Evolutionary conservation across 331 rosid species (phyloP), one percentile per base, ranked within the genome.

Genomic region (Stylosanthes scabra): DNA sequence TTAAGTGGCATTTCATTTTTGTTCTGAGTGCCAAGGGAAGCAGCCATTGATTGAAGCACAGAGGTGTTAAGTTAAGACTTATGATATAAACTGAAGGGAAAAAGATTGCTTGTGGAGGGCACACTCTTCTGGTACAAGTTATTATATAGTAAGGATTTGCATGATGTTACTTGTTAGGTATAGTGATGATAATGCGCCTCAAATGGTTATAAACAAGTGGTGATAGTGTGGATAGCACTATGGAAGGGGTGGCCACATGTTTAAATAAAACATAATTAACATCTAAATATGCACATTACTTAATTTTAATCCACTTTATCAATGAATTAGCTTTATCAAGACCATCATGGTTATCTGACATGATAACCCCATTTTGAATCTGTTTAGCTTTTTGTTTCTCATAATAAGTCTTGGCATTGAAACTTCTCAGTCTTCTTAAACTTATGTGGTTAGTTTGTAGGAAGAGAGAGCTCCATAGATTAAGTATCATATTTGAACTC

Each of bases 161-260:
- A 1, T 47, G 4, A 1, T 49, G 1, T 47, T 47, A 9, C 0
- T 11, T 49, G n/a, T 72, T 47, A 47, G 73, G 51, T 73, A 42
- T 10, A 7, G 61, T 74, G 66, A 52, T 72, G 70, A 47, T 58
- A 78, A 71, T 64, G 72, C 45, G 67, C 59, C 51, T 11, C 12
- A 14, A 3, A 25, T 55, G 63, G 58, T 61, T 40, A 76, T 45
- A 25, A 46, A 45, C 25, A 46, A 54, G 58, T 63, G 70, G 58
- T 31, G 74, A 45, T 54, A 12, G 62, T 31, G 58, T 49, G 52
- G 80, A 68, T n/a, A 40, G 82, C 79, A 82, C 85, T 67, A 63
- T 29, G 67, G 67, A 76, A 76, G n/a, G 46, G 69, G 70, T 16
- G 63, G 29, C 47, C 40, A 12, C 56, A 29, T 40, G 27, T 69